Base-by-base conservation (phyloP, 345 rosid genomes). In the Hibiscus mutabilis region DNA sequence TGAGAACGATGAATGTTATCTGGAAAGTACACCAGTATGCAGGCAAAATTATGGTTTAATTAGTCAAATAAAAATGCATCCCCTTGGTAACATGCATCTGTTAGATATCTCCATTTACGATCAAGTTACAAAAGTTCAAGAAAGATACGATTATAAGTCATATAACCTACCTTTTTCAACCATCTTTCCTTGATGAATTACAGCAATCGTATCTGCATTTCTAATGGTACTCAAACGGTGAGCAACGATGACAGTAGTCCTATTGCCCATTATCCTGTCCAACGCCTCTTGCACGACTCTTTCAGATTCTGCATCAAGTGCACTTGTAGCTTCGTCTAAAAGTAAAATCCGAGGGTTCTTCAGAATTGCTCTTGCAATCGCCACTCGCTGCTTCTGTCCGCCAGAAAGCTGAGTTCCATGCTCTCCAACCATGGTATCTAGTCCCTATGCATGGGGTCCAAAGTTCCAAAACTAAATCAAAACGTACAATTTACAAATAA, bases 281-380 rank as follows among this genome's bases (percentile, higher is more conserved):
- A 93, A 68, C 60, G 98, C 93, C 76, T 91, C 96, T 80, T 91
- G 93, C 40, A 93, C 96, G 15, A 82, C 74, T 75, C 88, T 89
- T 74, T 91, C 97, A 0, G 96, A 91, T 79, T 93, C 97, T 4
- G 93, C 90, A 73, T 93, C 97, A 0, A 93, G 88, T 1, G 98
- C 97, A 67, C 96, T 93, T 1, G 98, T 93, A 21, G 97, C 98
- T 78, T 93, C 60, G 27, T 21, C 29, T 19, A 55, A 55, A 55
- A 55, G 29, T 22, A 55, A 55, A 19, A 55, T 21, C 6, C 60
- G 60, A 19, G 60, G 60, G 13, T 55, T 22, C 25, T 21, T 55
- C 21, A 55, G 27, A 55, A 55, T 55, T 55, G 60, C 27, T 21
- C 60, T 55, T 55, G 60, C 60, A 19, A 55, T 57, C 4, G 31